A percentile compares a stretch with the other conserved stretches of the same genome.
phyloP scores from a whole-genome alignment of 441 rosid species.

The Sinapis alba region DNA sequence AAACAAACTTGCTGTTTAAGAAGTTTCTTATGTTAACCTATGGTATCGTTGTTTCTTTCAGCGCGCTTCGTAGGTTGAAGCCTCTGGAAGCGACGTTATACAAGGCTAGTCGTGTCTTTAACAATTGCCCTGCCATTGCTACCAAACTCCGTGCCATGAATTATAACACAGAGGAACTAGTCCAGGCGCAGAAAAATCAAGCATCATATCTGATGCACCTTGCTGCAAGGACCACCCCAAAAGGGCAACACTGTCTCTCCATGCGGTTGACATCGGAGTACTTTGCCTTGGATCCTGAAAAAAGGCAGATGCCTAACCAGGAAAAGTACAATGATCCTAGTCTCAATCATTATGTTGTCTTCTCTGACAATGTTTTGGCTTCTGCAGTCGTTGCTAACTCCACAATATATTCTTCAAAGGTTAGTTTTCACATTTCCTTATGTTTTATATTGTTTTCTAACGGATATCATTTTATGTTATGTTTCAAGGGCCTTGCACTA shows the following conservation, averaged over 20 bases:
- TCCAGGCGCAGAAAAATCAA: conserved; percentile 67
- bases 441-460: neutral
- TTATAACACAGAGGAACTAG: conserved; percentile 73
- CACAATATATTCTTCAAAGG: conserved; percentile 73
- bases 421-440: conserved; percentile 30
- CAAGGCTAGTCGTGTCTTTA: conserved; percentile 63
- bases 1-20: conserved; percentile 10
- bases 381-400: conserved; percentile 90
- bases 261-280: conserved; percentile 87
- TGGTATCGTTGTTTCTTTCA: conserved; percentile 44
- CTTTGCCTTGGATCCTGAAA: conserved; percentile 65
- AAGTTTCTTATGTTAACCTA: conserved; percentile 27
- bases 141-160: conserved; percentile 79
- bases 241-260: conserved; percentile 91
- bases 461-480: neutral
- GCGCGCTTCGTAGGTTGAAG: conserved; percentile 69
- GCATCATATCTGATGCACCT: conserved; percentile 70
- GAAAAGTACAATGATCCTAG: conserved; percentile 53
- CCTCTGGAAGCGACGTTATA: conserved; percentile 58
- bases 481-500: conserved; percentile 8
- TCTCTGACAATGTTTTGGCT: conserved; percentile 86
- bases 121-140: conserved; percentile 71
- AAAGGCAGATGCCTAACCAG: conserved; percentile 72
- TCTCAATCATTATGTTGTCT: conserved; percentile 76
- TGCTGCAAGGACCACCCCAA: conserved; percentile 85